A percentile compares a stretch with the other conserved stretches of the same genome.
Evolutionary conservation across 169 alveolate genomes (phyloP).

Genomic region (Plasmodium coatneyi): DNA sequence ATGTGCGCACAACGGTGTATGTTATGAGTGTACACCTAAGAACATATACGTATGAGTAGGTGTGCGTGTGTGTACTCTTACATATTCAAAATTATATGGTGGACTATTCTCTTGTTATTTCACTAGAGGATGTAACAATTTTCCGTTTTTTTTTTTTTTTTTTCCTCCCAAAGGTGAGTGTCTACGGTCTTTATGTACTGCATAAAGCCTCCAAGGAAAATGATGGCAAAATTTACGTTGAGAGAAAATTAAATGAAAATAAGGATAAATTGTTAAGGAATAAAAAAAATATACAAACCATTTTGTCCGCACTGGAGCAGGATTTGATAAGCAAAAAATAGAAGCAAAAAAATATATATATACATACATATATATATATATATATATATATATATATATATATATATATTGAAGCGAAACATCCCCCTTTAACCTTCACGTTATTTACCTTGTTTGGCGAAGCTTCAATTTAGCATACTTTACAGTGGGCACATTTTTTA

Average conservation of each 20-base stretch:
- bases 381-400: too few relatives aligned
- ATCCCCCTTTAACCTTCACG: background rate
- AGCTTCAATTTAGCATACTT: background rate
- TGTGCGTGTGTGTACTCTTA: background rate
- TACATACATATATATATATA: too few relatives aligned
- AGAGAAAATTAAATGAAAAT: constrained; percentile 54
- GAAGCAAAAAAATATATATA: background rate
- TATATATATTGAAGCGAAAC: background rate
- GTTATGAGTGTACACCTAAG: background rate
- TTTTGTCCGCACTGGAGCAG: constrained; percentile 33
- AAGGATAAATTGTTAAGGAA: constrained; percentile 55
- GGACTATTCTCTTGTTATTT: background rate
- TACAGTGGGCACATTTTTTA: background rate
- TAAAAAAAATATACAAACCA: constrained; percentile 20
- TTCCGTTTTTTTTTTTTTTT: constrained; percentile 20
- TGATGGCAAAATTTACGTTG: constrained; percentile 35
- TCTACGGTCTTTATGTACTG: constrained; percentile 54
- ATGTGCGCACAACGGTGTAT: background rate
- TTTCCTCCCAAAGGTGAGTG: constrained; percentile 40
- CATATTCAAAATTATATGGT: background rate
- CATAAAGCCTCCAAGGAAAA: constrained; percentile 69
- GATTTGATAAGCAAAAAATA: constrained; percentile 38
- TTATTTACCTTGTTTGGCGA: background rate
- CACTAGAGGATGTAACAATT: background rate
- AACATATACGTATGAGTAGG: background rate